Evolutionary conservation across 495 filamentous ascomycete genomes (phyloP).

Genomic region (Daldinia vernicosa): DNA sequence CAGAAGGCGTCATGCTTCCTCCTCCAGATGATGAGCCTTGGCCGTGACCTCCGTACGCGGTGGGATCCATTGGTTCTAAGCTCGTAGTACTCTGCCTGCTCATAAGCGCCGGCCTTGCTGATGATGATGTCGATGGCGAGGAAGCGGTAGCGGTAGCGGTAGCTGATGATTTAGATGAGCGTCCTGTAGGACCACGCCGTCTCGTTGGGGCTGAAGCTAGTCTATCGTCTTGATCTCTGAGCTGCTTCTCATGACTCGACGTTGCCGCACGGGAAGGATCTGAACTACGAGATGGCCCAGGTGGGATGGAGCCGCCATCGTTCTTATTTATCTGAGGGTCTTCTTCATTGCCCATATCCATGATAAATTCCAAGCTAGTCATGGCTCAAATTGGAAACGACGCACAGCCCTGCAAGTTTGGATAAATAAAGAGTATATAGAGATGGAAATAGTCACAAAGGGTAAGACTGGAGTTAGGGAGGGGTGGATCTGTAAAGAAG

Average conservation of each 20-base stretch:
- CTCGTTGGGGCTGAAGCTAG: slow-evolving; percentile 41
- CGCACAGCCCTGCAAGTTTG: slow-evolving; percentile 46
- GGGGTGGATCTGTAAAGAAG: slow-evolving; percentile 46
- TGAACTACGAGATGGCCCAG: slow-evolving; percentile 50
- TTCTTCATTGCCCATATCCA: slow-evolving; percentile 56
- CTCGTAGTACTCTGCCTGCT: slow-evolving; percentile 55
- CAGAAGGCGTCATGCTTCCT: slow-evolving; percentile 42
- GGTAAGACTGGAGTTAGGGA: slow-evolving; percentile 43
- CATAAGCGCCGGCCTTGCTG: slow-evolving; percentile 46
- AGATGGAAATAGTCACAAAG: slow-evolving; percentile 44
- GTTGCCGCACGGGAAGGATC: slow-evolving; percentile 49
- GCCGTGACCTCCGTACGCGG: slow-evolving; percentile 39
- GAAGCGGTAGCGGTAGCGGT: slow-evolving; percentile 33
- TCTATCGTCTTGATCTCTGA: slow-evolving; percentile 41
- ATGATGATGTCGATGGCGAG: slow-evolving; percentile 37
- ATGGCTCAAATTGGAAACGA: slow-evolving; percentile 58
- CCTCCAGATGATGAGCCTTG: slow-evolving; percentile 48
- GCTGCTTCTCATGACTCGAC: slow-evolving; percentile 39
- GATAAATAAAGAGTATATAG: slow-evolving; percentile 52
- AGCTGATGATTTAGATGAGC: slow-evolving; percentile 42
- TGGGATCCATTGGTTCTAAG: slow-evolving; percentile 58
- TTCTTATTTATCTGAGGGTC: slow-evolving; percentile 47
- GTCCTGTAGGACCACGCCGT: slow-evolving; percentile 40
- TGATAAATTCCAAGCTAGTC: slow-evolving; percentile 59
- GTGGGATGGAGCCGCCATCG: slow-evolving; percentile 42